These are phyloP conservation scores for Clitoria ternatea DNA, from an alignment of 306 rosid species.

Conservation along the genomic window DNA sequence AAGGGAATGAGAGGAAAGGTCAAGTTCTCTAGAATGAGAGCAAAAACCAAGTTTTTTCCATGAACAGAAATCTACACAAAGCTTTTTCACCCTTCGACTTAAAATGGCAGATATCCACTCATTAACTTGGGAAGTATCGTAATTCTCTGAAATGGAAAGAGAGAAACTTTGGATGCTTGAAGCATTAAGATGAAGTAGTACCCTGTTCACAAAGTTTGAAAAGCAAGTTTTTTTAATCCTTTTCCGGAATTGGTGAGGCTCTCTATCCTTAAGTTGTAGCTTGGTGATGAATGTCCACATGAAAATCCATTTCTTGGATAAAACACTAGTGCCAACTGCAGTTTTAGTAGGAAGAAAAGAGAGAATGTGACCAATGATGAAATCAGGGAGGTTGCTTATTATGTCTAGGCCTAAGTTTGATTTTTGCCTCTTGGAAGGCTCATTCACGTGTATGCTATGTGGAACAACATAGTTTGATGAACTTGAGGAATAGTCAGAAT, in stretches of 20 bases:
- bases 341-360: background rate
- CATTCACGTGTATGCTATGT: background rate
- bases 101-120: background rate
- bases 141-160: background rate
- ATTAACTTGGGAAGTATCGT: background rate
- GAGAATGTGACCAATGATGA: background rate
- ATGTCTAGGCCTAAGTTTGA: background rate
- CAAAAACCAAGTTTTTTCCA: background rate
- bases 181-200: background rate
- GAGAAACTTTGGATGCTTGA: background rate
- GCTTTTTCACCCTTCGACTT: background rate
- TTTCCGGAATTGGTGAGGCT: background rate
- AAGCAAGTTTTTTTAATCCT: background rate
- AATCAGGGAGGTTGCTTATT: slow-evolving; percentile 7
- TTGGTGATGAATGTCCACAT: slow-evolving; percentile 6
- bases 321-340: slow-evolving; percentile 15
- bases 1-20: background rate
- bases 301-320: slow-evolving; percentile 14
- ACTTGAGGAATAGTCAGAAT: too few species aligned
- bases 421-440: background rate
- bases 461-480: too few species aligned
- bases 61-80: background rate
- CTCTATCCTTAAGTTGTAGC: background rate
- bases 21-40: background rate
- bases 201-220: background rate